Base-by-base conservation (phyloP, 805 yeast genomes). In the Komagataella phaffii region DNA sequence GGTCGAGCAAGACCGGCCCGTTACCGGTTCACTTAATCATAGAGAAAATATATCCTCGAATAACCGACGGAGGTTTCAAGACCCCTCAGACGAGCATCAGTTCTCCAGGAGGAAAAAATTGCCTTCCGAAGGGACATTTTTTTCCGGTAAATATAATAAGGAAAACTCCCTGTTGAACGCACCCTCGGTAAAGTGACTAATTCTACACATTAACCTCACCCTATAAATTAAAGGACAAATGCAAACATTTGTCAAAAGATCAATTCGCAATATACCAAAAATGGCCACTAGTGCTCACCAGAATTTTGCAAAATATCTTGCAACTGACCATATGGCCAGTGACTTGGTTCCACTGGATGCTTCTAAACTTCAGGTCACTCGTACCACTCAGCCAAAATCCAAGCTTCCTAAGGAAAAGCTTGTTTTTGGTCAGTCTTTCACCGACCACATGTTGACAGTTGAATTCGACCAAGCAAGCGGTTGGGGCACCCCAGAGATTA, bases 401-500 rank as follows among this genome's bases (percentile, higher is more conserved):
- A 77, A 77, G 50, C 69, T 77, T 48, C 78, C 87, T 53, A 77
- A 81, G 54, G 83, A 81, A 19, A 60, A 81, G 59, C 74, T 85
- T 56, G 79, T 79, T 46, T 85, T 85, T 62, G 93, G 91, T 55
- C 75, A 80, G 58, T 63, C 79, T 3, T 89, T 90, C 75, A 85
- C 96, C 51, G 85, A 80, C 64, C 98, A 91, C 65, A 91, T 91
- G 88, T 72, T 91, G 64, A 79, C 85, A 60, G 70, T 88, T 50
- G 89, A 88, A 64, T 93, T 97, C 96, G 78, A 79, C 53, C 72
- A 72, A 30, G 73, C 74, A 52, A 62, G 69, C 3, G 98, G 98
- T 50, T 91, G 99, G 99, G 84, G 72, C 8, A 68, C 78, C n/a
- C 98, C 99, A 47, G 79, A 78, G 64, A 90, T 91, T 66, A 78